A percentile compares a stretch with the other conserved stretches of the same genome.
Conservation (phyloP, 176 grass and related monocot genomes). For the Pharus latifolius region DNA sequence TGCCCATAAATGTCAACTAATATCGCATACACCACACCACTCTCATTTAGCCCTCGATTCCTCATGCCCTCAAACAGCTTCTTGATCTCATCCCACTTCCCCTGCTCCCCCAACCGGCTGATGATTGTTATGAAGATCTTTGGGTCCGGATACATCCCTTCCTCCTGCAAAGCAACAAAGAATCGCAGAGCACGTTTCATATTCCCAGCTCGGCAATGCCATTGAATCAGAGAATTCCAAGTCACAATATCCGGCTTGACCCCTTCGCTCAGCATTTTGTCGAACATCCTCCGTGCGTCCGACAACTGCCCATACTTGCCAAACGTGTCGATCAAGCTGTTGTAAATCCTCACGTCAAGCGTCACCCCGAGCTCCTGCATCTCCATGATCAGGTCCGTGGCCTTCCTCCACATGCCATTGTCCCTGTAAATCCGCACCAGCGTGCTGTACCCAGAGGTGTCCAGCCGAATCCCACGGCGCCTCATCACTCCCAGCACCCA, state of each 20-base stretch:
- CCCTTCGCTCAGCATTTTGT: slow-evolving; percentile 49
- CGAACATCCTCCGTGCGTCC: slow-evolving; percentile 54
- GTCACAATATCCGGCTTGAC: slow-evolving; percentile 66
- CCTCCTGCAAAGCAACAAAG: slow-evolving; percentile 63
- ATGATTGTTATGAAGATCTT: slow-evolving; percentile 75
- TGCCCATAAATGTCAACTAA: slow-evolving; percentile 91
- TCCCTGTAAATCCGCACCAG: slow-evolving; percentile 61
- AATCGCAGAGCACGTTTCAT: slow-evolving; percentile 53
- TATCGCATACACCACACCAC: slow-evolving; percentile 59
- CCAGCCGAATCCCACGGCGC: slow-evolving; percentile 32
- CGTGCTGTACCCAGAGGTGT: slow-evolving; percentile 44
- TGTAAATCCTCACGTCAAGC: slow-evolving; percentile 61
- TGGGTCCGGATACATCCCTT: slow-evolving; percentile 62
- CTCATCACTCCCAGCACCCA: slow-evolving; percentile 80
- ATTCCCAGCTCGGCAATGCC: slow-evolving; percentile 66
- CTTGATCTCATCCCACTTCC: slow-evolving; percentile 79
- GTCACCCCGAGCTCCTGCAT: slow-evolving; percentile 53
- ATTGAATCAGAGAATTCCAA: slow-evolving; percentile 64
- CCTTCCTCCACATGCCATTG: slow-evolving; percentile 98
- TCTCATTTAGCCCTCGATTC: slow-evolving; percentile 51
- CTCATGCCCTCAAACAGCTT: slow-evolving; percentile 61
- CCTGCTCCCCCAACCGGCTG: slow-evolving; percentile 61
- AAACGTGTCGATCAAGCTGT: slow-evolving; percentile 58
- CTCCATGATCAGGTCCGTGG: slow-evolving; percentile 62
- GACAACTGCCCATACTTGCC: slow-evolving; percentile 58